Percentiles rank a stretch among this genome's conserved stretches.
phyloP scores from a whole-genome alignment of 2,329 filamentous ascomycete genomes.

The Sporothrix pallida region DNA sequence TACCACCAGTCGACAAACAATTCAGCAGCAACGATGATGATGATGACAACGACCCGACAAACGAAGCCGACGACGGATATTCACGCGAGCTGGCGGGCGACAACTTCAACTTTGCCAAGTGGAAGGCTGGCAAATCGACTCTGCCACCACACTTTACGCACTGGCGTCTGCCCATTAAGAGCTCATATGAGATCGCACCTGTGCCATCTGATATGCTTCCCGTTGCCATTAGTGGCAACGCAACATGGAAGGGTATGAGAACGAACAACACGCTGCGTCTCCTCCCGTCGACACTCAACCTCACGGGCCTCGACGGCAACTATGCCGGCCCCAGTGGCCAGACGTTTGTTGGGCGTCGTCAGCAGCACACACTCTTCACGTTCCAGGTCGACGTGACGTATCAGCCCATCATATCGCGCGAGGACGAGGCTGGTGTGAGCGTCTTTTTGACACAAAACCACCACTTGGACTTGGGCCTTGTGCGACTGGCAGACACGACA shows the following conservation, averaged over 20 bases:
- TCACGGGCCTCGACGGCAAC: slow-evolving; percentile 59
- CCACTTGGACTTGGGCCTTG: slow-evolving; percentile 56
- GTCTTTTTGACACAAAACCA: slow-evolving; percentile 61
- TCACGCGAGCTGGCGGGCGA: slow-evolving; percentile 37
- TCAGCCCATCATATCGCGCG: slow-evolving; percentile 42
- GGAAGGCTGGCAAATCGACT: slow-evolving; percentile 43
- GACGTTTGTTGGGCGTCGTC: slow-evolving; percentile 62
- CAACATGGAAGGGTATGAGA: not conserved
- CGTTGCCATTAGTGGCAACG: not conserved
- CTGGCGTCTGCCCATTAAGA: slow-evolving; percentile 58
- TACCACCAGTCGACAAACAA: slow-evolving; percentile 35
- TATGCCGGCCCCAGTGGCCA: slow-evolving; percentile 54
- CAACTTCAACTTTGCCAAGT: slow-evolving; percentile 42
- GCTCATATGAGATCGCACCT: slow-evolving; percentile 49
- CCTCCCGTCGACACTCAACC: slow-evolving; percentile 56
- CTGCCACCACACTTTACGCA: slow-evolving; percentile 62
- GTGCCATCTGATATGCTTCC: not conserved
- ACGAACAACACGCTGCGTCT: slow-evolving; percentile 51
- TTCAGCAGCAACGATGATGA: slow-evolving; percentile 9
- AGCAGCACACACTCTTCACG: slow-evolving; percentile 61
- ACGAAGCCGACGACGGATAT: not conserved
- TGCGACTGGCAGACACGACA: slow-evolving; percentile 45
- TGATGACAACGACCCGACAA: slow-evolving; percentile 3
- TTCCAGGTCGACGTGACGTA: slow-evolving; percentile 57
- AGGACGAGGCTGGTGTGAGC: slow-evolving; percentile 59